Conservation (phyloP, 805 yeast genomes). For the Schizosaccharomyces japonicus region DNA sequence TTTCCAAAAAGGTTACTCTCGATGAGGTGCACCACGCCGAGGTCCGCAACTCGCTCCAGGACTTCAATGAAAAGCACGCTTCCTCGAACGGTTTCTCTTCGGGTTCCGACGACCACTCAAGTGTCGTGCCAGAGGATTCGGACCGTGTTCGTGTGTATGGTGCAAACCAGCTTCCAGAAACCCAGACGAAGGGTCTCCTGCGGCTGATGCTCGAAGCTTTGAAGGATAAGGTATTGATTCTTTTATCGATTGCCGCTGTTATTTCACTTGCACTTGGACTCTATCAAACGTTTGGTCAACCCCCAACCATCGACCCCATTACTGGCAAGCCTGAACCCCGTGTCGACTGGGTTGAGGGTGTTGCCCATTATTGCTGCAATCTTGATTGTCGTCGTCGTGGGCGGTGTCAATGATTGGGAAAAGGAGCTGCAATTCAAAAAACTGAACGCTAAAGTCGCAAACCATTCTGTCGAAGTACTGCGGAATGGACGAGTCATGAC, state of each 20-base stretch:
- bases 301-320: slow-evolving; percentile 39
- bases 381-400: slow-evolving; percentile 69
- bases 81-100: too few relatives aligned
- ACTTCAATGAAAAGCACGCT: not conserved
- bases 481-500: slow-evolving; percentile 46
- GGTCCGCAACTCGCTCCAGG: not conserved
- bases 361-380: slow-evolving; percentile 87
- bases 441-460: slow-evolving; percentile 70
- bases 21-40: not conserved
- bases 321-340: slow-evolving; percentile 57
- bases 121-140: not conserved
- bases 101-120: not conserved
- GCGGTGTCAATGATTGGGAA: slow-evolving; percentile 89
- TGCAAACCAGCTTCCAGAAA: slow-evolving; percentile 45
- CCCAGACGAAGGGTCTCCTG: slow-evolving; percentile 43
- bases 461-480: slow-evolving; percentile 51
- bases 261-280: slow-evolving; percentile 75
- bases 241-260: slow-evolving; percentile 66
- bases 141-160: slow-evolving; percentile 34
- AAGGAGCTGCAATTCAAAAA: slow-evolving; percentile 82
- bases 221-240: slow-evolving; percentile 71
- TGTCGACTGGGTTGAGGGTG: slow-evolving; percentile 98
- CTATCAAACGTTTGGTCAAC: slow-evolving; percentile 77
- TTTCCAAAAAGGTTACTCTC: not conserved
- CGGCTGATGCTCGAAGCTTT: slow-evolving; percentile 56